A percentile compares a stretch with the other conserved stretches of the same genome.
phyloP scores from a whole-genome alignment of 148 eudicot genomes.

The Hydrangea macrophylla region DNA sequence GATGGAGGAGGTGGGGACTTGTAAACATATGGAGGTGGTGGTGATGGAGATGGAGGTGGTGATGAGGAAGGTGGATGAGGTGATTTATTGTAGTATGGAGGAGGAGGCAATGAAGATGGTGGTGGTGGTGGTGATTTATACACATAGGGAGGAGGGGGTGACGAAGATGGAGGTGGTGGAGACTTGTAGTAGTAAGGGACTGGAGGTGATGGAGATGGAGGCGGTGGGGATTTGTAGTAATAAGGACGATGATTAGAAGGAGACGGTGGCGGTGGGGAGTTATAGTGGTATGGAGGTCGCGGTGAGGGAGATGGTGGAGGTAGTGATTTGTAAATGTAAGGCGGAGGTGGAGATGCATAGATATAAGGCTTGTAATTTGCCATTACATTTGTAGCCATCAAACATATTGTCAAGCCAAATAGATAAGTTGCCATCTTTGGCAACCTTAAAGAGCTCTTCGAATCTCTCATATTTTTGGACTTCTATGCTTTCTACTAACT shows the following conservation, averaged over 20 bases:
- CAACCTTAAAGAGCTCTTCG: background rate
- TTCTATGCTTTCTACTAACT: background rate
- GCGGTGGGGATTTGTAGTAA: background rate
- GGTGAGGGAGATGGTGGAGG: background rate
- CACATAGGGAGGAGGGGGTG: background rate
- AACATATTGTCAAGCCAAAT: background rate
- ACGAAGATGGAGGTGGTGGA: background rate
- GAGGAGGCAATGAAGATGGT: background rate
- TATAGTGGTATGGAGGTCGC: background rate
- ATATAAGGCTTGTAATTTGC: background rate
- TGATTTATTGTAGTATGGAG: background rate
- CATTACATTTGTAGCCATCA: background rate
- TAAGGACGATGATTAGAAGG: background rate
- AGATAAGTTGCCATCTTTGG: background rate
- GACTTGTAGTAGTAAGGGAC: background rate
- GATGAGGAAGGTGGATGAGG: too few relatives aligned
- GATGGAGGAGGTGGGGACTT: too few relatives aligned
- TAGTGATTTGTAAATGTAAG: background rate
- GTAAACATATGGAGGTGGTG: background rate
- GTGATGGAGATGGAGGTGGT: conserved; percentile 6
- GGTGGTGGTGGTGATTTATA: background rate
- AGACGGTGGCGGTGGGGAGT: background rate
- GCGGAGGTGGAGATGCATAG: background rate
- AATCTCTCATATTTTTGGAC: too few relatives aligned
- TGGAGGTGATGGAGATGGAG: background rate